These are phyloP conservation scores for Rhynchospora pubera DNA, from an alignment of 176 grass and related monocot genomes.

Conservation along the genomic window DNA sequence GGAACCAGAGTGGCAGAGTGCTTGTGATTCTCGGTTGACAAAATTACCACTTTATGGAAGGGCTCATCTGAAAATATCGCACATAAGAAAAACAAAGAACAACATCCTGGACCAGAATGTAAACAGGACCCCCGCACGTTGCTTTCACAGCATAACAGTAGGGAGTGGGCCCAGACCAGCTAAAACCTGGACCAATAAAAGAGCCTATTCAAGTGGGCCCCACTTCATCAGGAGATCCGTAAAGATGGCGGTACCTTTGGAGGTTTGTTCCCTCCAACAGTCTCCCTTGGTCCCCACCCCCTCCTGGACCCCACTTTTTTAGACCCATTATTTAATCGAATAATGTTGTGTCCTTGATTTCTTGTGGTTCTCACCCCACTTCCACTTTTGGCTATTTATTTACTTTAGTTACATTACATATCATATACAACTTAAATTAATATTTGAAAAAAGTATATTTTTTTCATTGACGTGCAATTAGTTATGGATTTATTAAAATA, in stretches of 20 bases:
- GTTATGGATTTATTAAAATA: too few relatives aligned
- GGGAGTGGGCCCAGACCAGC: not conserved
- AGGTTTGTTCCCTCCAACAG: constrained; percentile 1
- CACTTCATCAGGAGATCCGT: constrained; percentile 26
- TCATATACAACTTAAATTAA: too few relatives aligned
- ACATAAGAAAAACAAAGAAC: not conserved
- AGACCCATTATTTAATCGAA: not conserved
- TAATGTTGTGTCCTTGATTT: not conserved
- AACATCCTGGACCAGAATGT: not conserved
- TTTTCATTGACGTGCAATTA: too few relatives aligned
- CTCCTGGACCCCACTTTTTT: not conserved
- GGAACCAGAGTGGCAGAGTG: not conserved
- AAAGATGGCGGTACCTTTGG: constrained; percentile 26
- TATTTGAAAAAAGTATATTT: too few relatives aligned
- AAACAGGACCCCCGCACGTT: not conserved
- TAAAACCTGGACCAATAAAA: constrained; percentile 29
- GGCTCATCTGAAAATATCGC: not conserved
- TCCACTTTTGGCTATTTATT: too few relatives aligned
- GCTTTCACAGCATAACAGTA: not conserved
- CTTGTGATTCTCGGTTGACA: not conserved
- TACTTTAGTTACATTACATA: too few relatives aligned
- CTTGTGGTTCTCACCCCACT: not conserved
- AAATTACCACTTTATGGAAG: not conserved
- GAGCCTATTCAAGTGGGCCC: not conserved
- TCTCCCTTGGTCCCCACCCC: not conserved